Base-by-base conservation (phyloP, 2,329 filamentous ascomycete species). In the Chaetomium sp. region DNA sequence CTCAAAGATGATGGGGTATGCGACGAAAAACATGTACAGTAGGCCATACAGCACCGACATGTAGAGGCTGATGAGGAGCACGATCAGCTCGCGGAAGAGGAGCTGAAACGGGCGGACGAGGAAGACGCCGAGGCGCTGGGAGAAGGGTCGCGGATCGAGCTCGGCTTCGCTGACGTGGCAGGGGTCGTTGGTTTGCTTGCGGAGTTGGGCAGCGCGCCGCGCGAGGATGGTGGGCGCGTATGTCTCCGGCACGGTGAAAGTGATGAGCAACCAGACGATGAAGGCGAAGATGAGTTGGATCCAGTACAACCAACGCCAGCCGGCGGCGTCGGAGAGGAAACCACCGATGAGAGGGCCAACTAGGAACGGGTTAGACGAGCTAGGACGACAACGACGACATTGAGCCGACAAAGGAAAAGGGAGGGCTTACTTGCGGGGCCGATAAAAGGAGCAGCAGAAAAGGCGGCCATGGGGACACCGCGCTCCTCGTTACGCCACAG, bases 291-390 rank as follows among this genome's bases (percentile, higher is more conserved):
- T 95, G 9, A 94, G 75, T 66, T 92, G 89, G 63, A 95, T 81
- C 86, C 88, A 92, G 74, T 94, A 94, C 0, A 94, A 76, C 88
- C 88, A 94, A 61, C 89, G 76, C 89, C 89, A 94, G 40, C 86
- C 86, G 0, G 76, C 72, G 0, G 79, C 80, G 62, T 91, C 86
- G 6, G 80, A 79, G 1, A 94, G 75, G 67, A 84, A 95, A 9
- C 89, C 90, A 61, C 90, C 91, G 6, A 86, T 79, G 0, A 95
- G 77, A 6, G 87, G 87, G 58, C 87, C 87, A 61, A 88, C 73
- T 76, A 44, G 12, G 6, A 19, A 38, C 2, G 12, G 37, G 37
- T 8, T 9, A 2, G 1, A 38, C 8, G 12, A 38, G 12, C 3
- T 3, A 38, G 12, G 12, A 12, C 6, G 55, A 66, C 55, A 64